Evolutionary conservation across 73 alveolate species (phyloP).

Genomic region (Paramecium caudatum): DNA sequence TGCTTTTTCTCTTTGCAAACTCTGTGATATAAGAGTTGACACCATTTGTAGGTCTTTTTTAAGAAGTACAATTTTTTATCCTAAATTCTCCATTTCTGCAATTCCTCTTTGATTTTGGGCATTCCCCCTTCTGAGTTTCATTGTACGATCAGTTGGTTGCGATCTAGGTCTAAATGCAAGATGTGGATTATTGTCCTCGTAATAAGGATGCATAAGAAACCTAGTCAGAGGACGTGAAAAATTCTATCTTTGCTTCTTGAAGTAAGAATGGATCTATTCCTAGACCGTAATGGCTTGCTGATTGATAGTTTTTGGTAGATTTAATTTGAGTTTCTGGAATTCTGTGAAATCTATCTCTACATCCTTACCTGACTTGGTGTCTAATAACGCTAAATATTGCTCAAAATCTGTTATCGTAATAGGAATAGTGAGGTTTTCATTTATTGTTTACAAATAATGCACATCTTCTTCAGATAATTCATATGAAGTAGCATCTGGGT

Average conservation of each 20-base stretch:
- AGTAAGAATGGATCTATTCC: slow-evolving; percentile 29
- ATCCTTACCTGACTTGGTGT: slow-evolving; percentile 46
- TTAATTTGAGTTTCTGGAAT: background rate
- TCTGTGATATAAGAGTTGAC: background rate
- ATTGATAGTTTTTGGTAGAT: slow-evolving; percentile 1
- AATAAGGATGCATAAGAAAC: slow-evolving; percentile 63
- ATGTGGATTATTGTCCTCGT: slow-evolving; percentile 47
- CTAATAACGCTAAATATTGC: slow-evolving; percentile 20
- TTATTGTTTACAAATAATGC: background rate
- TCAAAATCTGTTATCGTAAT: slow-evolving; percentile 38
- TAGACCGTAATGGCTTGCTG: background rate
- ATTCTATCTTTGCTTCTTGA: background rate
- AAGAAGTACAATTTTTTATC: background rate
- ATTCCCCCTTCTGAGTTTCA: slow-evolving; percentile 25
- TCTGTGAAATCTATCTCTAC: slow-evolving; percentile 9
- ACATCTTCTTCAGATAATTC: slow-evolving; percentile 47
- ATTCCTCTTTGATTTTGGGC: slow-evolving; percentile 16
- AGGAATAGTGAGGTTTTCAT: slow-evolving; percentile 3
- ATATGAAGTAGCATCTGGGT: slow-evolving; percentile 21
- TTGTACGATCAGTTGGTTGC: slow-evolving; percentile 21
- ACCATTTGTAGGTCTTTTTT: slow-evolving; percentile 18
- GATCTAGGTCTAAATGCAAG: slow-evolving; percentile 57
- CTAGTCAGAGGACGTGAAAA: slow-evolving; percentile 40
- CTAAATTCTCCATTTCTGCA: slow-evolving; percentile 42
- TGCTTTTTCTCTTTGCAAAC: slow-evolving; percentile 52